A percentile compares a stretch with the other conserved stretches of the same genome.
These are phyloP conservation scores for Globisporangium mamillatum DNA, from an alignment of 352 stramenopile genomes.

Conservation along the genomic window DNA sequence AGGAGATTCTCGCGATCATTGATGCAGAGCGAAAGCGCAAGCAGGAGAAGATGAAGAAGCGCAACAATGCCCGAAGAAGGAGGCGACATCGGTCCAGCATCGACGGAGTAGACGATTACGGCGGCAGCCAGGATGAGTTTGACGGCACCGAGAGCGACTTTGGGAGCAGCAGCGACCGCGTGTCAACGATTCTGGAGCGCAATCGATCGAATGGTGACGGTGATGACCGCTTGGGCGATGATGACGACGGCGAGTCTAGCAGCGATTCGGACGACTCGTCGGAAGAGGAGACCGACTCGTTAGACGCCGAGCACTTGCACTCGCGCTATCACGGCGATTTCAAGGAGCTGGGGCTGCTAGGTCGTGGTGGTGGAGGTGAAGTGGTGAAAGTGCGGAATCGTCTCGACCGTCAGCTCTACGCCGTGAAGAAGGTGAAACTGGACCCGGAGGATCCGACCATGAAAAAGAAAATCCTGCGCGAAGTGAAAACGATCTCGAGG, in stretches of 20 bases:
- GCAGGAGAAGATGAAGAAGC: slow-evolving; percentile 59
- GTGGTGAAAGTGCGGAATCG: slow-evolving; percentile 84
- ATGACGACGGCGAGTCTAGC: slow-evolving; percentile 14
- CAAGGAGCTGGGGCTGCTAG: slow-evolving; percentile 81
- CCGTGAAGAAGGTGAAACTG: slow-evolving; percentile 86
- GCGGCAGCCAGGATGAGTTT: slow-evolving; percentile 21
- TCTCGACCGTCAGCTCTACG: slow-evolving; percentile 80
- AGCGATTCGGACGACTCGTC: slow-evolving; percentile 36
- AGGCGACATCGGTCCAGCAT: slow-evolving; percentile 58
- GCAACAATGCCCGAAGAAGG: slow-evolving; percentile 31
- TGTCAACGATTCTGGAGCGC: slow-evolving; percentile 34
- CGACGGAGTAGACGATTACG: slow-evolving; percentile 36
- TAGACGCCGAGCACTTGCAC: slow-evolving; percentile 45
- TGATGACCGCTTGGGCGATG: slow-evolving; percentile 16
- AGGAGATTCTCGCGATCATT: slow-evolving; percentile 78
- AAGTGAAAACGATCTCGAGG: slow-evolving; percentile 95
- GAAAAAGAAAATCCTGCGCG: slow-evolving; percentile 95
- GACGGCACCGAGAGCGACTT: slow-evolving; percentile 29
- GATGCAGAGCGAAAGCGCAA: slow-evolving; percentile 71
- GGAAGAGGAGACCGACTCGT: slow-evolving; percentile 43
- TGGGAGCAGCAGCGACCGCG: slow-evolving; percentile 33
- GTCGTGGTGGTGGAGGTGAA: slow-evolving; percentile 77
- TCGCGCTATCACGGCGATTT: slow-evolving; percentile 86
- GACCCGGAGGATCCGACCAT: slow-evolving; percentile 85
- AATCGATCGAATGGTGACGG: slow-evolving; percentile 26